phyloP scores from a whole-genome alignment of 1,284 basidiomycete genomes.

The Marasmius fiardii region DNA sequence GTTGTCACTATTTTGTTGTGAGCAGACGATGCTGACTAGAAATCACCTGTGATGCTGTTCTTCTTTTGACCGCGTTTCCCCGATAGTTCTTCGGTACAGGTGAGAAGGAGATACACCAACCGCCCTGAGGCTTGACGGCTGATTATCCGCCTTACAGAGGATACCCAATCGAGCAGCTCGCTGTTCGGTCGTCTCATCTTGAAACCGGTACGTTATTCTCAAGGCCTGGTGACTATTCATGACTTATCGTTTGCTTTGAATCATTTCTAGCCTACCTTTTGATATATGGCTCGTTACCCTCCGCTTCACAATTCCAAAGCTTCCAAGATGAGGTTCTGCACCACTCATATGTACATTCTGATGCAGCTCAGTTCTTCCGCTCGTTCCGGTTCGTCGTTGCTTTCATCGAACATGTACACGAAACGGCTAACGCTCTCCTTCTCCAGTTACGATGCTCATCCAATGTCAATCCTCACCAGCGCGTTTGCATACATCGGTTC shows the following conservation, averaged over 20 bases:
- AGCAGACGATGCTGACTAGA: too few species aligned
- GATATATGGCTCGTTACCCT: slow-evolving; percentile 82
- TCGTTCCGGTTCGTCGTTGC: slow-evolving; percentile 59
- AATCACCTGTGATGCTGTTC: too few species aligned
- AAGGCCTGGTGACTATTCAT: neutral
- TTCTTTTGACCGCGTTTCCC: neutral
- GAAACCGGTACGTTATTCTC: slow-evolving; percentile 46
- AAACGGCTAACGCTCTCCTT: slow-evolving; percentile 4
- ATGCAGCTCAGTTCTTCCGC: slow-evolving; percentile 77
- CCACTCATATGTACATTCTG: slow-evolving; percentile 74
- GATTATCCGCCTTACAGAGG: slow-evolving; percentile 52
- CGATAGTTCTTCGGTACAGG: slow-evolving; percentile 72
- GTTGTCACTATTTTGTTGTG: too few species aligned
- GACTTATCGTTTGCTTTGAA: neutral
- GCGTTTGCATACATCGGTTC: slow-evolving; percentile 85
- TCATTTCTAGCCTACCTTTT: slow-evolving; percentile 64
- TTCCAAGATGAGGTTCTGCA: slow-evolving; percentile 78
- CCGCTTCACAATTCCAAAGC: slow-evolving; percentile 51
- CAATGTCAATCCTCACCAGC: slow-evolving; percentile 85
- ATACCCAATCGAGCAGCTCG: slow-evolving; percentile 91
- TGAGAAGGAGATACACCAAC: slow-evolving; percentile 21
- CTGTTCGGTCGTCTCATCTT: slow-evolving; percentile 72
- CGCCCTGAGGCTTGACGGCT: neutral
- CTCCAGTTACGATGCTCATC: slow-evolving; percentile 78
- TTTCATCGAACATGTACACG: neutral